phyloP scores from a whole-genome alignment of 495 filamentous ascomycete genomes.

The Aspergillus bridgeri region DNA sequence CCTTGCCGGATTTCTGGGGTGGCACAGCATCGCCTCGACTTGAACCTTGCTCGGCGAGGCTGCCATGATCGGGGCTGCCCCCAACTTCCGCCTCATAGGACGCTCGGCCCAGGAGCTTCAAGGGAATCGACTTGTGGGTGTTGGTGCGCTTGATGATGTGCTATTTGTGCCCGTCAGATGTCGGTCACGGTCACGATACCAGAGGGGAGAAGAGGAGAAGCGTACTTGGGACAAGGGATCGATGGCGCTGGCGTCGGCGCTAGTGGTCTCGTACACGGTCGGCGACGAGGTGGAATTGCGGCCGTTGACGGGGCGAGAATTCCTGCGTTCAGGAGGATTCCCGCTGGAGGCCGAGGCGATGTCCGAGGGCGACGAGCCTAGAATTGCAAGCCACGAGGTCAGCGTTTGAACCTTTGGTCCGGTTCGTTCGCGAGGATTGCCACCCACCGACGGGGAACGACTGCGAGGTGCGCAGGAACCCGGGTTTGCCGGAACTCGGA shows the following conservation, averaged over 20 bases:
- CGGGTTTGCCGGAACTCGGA: conserved; percentile 11
- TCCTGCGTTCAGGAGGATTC: conserved; percentile 32
- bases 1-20: conserved; percentile 49
- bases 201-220: neutral
- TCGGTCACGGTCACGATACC: neutral
- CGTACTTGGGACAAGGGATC: conserved; percentile 57
- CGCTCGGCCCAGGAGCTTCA: conserved; percentile 59
- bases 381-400: too few relatives aligned
- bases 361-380: conserved; percentile 35
- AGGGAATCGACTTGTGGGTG: conserved; percentile 65
- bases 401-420: too few relatives aligned
- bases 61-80: conserved; percentile 41
- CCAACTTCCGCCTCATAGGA: conserved; percentile 52
- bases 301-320: conserved; percentile 20
- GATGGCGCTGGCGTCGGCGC: conserved; percentile 43
- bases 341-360: conserved; percentile 36
- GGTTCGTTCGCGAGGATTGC: too few relatives aligned
- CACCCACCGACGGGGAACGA: conserved; percentile 26
- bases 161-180: conserved; percentile 28
- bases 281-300: conserved; percentile 29
- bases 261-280: conserved; percentile 29
- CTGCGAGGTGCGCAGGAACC: conserved; percentile 17
- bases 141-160: conserved; percentile 83
- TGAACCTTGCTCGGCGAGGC: conserved; percentile 33
- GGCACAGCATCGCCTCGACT: conserved; percentile 39